Percentiles rank a stretch among this genome's conserved stretches.
Conservation (phyloP, 2,329 filamentous ascomycete species). For the Alternaria hordeiaustralica region DNA sequence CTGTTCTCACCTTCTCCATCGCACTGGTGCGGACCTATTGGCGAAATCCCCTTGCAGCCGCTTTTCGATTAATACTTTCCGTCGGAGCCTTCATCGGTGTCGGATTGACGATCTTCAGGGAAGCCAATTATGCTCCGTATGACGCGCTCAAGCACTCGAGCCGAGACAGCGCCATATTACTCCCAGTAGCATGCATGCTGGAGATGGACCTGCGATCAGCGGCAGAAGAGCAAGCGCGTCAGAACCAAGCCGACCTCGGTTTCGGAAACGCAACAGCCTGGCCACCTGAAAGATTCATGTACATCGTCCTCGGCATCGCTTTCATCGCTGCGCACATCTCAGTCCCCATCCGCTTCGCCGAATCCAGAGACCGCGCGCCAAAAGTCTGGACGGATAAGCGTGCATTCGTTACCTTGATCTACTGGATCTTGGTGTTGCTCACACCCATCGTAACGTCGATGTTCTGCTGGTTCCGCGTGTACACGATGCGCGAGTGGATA, state of each 20-base stretch:
- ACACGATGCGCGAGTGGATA: neutral
- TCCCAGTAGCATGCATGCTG: neutral
- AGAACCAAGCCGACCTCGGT: neutral
- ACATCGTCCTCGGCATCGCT: neutral
- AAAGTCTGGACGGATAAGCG: neutral
- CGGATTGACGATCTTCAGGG: neutral
- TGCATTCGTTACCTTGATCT: neutral
- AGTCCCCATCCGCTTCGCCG: neutral
- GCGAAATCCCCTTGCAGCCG: neutral
- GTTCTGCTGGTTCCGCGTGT: neutral
- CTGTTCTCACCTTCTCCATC: neutral
- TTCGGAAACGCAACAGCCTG: neutral
- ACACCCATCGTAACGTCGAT: neutral
- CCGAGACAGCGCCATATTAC: neutral
- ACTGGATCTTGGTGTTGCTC: neutral
- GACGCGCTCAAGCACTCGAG: neutral
- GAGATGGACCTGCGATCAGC: neutral
- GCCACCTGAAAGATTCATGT: neutral
- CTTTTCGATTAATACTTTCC: neutral
- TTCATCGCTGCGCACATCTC: neutral
- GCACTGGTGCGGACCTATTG: neutral
- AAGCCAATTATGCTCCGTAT: neutral
- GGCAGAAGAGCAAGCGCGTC: neutral
- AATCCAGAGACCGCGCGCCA: neutral
- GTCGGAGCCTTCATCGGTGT: neutral